Conservation (phyloP, 352 stramenopile species). For the Globisporangium apiculatum region DNA sequence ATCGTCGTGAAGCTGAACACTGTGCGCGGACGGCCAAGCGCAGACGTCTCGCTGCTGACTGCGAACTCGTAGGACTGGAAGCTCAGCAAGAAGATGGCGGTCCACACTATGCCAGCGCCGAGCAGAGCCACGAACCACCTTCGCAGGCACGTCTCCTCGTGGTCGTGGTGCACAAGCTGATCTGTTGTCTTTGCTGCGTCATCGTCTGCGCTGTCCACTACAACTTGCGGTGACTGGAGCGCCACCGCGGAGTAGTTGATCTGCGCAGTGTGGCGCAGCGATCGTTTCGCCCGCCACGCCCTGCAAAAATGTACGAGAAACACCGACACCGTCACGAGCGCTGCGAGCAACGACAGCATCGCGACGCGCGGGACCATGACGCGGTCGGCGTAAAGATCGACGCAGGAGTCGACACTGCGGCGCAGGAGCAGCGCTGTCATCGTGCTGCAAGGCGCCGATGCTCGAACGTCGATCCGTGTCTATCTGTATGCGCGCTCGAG, state of each 20-base stretch:
- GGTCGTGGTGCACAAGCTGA: too few species aligned
- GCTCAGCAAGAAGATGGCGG: conserved; percentile 25
- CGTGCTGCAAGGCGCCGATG: too few species aligned
- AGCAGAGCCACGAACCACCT: conserved; percentile 24
- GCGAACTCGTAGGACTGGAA: conserved; percentile 26
- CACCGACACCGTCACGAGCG: conserved; percentile 9
- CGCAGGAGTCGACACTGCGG: conserved; percentile 7
- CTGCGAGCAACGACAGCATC: conserved; percentile 21
- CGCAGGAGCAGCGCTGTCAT: background rate
- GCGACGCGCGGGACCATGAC: conserved; percentile 36
- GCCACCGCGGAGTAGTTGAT: background rate
- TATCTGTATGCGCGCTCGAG: background rate
- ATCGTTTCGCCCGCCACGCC: conserved; percentile 6
- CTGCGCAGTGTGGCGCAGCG: conserved; percentile 1
- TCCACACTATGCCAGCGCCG: conserved; percentile 23
- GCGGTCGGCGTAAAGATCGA: conserved; percentile 33
- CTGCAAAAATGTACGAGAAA: conserved; percentile 10
- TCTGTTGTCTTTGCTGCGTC: conserved; percentile 1
- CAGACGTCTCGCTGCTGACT: conserved; percentile 11
- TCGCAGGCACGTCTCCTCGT: conserved; percentile 6
- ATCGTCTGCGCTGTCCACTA: background rate
- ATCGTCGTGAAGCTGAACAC: conserved; percentile 62
- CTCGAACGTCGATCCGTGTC: background rate
- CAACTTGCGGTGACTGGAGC: background rate
- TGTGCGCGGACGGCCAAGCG: conserved; percentile 24